phyloP scores from a whole-genome alignment of 176 grass and related monocot species.

The Rhynchospora pubera region DNA sequence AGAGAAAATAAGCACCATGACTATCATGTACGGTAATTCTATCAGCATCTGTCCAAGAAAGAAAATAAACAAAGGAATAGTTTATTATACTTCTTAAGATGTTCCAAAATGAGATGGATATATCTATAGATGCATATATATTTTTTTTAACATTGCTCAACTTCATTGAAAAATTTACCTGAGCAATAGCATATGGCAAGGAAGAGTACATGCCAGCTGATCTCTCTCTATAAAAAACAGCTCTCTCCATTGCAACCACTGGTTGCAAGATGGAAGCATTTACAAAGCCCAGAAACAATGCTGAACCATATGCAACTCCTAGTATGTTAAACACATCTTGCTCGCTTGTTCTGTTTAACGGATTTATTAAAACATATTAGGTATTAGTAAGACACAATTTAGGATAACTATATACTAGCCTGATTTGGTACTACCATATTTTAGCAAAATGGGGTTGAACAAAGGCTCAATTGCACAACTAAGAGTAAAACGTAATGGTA shows the following conservation, averaged over 20 bases:
- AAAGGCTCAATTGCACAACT: background rate
- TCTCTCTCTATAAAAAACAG: constrained; percentile 36
- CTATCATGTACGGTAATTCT: constrained; percentile 38
- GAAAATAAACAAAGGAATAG: background rate
- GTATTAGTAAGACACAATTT: background rate
- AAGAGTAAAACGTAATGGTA: background rate
- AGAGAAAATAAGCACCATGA: constrained; percentile 25
- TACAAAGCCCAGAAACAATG: constrained; percentile 33
- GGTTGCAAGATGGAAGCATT: constrained; percentile 34
- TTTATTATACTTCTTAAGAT: background rate
- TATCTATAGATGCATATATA: too few species aligned
- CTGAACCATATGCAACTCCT: constrained; percentile 30
- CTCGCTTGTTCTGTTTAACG: constrained; percentile 46
- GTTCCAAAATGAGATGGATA: background rate
- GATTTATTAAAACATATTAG: background rate
- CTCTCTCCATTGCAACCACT: constrained; percentile 32
- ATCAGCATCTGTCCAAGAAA: constrained; percentile 31
- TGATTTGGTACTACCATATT: background rate
- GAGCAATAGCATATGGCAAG: constrained; percentile 35
- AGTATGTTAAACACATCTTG: constrained; percentile 85
- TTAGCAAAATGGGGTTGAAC: background rate
- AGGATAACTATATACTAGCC: background rate
- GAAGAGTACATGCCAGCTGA: constrained; percentile 36
- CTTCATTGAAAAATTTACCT: constrained; percentile 7
- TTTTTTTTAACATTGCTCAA: background rate